These are phyloP conservation scores for Collybia sp. DNA, from an alignment of 768 basidiomycete genomes.

Conservation along the genomic window DNA sequence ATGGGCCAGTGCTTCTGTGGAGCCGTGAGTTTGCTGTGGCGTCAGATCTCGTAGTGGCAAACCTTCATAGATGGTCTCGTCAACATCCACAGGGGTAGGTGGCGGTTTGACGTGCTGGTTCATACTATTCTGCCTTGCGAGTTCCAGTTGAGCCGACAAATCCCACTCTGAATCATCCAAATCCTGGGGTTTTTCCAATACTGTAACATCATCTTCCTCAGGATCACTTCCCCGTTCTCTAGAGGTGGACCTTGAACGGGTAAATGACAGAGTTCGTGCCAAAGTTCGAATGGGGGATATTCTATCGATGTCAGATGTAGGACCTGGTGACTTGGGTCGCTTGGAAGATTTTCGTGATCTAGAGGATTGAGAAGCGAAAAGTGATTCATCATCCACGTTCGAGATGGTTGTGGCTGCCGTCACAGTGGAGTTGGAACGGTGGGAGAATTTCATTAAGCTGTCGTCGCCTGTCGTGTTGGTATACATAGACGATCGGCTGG, in stretches of 20 bases:
- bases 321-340: slow-evolving; percentile 38
- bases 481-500: slow-evolving; percentile 69
- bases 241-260: slow-evolving; percentile 40
- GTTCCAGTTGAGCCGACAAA: slow-evolving; percentile 69
- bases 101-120: slow-evolving; percentile 57
- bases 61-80: slow-evolving; percentile 82
- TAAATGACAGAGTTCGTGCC: slow-evolving; percentile 22
- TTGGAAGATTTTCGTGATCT: slow-evolving; percentile 41
- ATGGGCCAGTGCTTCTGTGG: slow-evolving; percentile 55
- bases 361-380: slow-evolving; percentile 38
- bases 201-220: slow-evolving; percentile 41
- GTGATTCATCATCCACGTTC: slow-evolving; percentile 58
- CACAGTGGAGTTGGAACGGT: slow-evolving; percentile 59
- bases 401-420: slow-evolving; percentile 61
- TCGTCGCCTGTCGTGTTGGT: slow-evolving; percentile 71
- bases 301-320: slow-evolving; percentile 40
- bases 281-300: slow-evolving; percentile 37
- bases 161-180: slow-evolving; percentile 73
- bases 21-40: slow-evolving; percentile 5
- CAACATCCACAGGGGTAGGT: slow-evolving; percentile 41
- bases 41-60: slow-evolving; percentile 10
- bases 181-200: slow-evolving; percentile 27
- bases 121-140: slow-evolving; percentile 82
- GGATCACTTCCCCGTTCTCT: slow-evolving; percentile 37
- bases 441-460: slow-evolving; percentile 69